Base-by-base conservation (phyloP, 2,329 filamentous ascomycete species). In the Diplocarpon mali region DNA sequence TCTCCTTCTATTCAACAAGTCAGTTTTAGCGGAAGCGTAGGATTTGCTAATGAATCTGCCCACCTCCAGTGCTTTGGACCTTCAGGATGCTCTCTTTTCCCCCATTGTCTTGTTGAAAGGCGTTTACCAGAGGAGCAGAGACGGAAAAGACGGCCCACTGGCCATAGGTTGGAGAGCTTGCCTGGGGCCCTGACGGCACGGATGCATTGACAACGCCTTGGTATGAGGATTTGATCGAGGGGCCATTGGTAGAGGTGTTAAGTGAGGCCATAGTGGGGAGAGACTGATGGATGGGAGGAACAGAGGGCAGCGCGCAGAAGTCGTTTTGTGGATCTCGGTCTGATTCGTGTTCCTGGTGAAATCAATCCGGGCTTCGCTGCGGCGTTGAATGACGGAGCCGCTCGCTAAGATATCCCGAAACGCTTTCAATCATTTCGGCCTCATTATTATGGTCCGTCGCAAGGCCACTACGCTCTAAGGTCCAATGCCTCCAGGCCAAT, bases 141-240 rank as follows among this genome's bases (percentile, higher is more conserved):
- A 98, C 92, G 7, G 85, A 85, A 68, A 93, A 95, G 50, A 98
- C 71, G 15, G 87, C 90, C 92, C 92, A 98, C 70, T 90, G 85
- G 51, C 78, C 88, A 61, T 85, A 85, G 38, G 88, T 95, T 32
- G 85, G 75, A 38, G 89, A 95, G 61, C 71, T 72, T 9, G 75
- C 70, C 46, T 73, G 70, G 38, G 71, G 60, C 12, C 74, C 74
- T 49, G 73, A 70, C 13, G 78, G 71, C 46, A 70, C 62, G 40
- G 75, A 65, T 42, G 75, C 68, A 62, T 82, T 76, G 59, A 85
- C 70, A 40, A 86, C 71, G 42, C 76, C 73, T 60, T 82, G 73
- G 62, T 85, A 87, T 72, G 82, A 86, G 68, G 81, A 87, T 68
- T 83, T 85, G 58, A 96, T 95, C 48, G 80, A 87, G 52, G 82